Conservation (phyloP, 1,139 yeast genomes). For the Pichia sp. region DNA sequence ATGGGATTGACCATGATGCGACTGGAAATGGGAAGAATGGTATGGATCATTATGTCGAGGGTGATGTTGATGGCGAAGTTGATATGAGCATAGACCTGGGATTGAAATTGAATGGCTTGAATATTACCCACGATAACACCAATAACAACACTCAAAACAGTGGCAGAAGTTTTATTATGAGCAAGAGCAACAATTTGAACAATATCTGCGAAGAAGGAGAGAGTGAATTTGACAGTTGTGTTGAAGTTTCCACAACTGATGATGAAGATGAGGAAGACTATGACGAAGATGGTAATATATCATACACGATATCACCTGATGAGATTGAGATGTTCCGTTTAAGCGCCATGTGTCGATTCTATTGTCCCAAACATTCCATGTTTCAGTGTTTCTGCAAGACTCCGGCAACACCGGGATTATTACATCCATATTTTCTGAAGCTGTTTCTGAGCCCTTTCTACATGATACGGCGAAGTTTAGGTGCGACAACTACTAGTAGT, state of each 20-base stretch:
- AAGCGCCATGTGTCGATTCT: conserved; percentile 13
- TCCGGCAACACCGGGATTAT: no score
- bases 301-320: conserved; percentile 12
- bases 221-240: conserved; percentile 10
- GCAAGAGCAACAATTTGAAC: conserved; percentile 1
- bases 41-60: conserved; percentile 13
- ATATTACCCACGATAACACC: conserved; percentile 14
- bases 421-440: no score
- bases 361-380: conserved; percentile 23
- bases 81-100: conserved; percentile 14
- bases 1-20: conserved; percentile 20
- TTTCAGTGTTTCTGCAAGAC: conserved; percentile 20
- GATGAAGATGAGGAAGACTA: conserved; percentile 14
- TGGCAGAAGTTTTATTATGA: no score
- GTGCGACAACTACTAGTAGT: no score
- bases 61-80: conserved; percentile 7
- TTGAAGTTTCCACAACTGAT: conserved; percentile 1
- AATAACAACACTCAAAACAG: conserved; percentile 24
- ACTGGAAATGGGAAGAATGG: conserved; percentile 16
- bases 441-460: no score
- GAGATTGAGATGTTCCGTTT: conserved; percentile 22
- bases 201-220: conserved; percentile 16
- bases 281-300: conserved; percentile 13
- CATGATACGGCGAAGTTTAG: no score
- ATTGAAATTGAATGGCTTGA: conserved; percentile 20